These are phyloP conservation scores for Saccharomyces kudriavzevii DNA, from an alignment of 805 yeast genomes.

Conservation along the genomic window DNA sequence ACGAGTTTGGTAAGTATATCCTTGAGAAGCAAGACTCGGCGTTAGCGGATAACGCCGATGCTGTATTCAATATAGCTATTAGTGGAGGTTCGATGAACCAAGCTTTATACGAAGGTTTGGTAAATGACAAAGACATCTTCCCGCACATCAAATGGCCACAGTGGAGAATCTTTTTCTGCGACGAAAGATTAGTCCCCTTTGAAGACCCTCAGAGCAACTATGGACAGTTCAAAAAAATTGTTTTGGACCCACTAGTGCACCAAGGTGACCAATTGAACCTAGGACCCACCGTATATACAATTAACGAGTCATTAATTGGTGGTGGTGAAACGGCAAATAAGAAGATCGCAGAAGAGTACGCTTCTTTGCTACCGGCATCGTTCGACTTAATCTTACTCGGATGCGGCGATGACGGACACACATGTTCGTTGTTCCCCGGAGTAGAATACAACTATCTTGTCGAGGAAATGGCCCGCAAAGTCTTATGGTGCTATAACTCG, in stretches of 20 bases:
- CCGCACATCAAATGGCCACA: conserved; percentile 50
- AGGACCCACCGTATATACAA: conserved; percentile 55
- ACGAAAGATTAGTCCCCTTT: conserved; percentile 80
- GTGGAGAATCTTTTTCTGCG: conserved; percentile 79
- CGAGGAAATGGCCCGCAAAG: conserved; percentile 38
- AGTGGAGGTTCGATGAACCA: conserved; percentile 85
- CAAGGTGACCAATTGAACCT: conserved; percentile 32
- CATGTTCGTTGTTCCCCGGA: conserved; percentile 83
- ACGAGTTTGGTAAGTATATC: conserved; percentile 54
- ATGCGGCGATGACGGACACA: conserved; percentile 91
- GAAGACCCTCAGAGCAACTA: conserved; percentile 76
- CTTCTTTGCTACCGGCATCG: conserved; percentile 40
- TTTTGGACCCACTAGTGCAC: conserved; percentile 41
- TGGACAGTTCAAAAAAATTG: conserved; percentile 60
- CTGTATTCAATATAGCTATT: conserved; percentile 61
- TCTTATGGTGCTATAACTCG: conserved; percentile 62
- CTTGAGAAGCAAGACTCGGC: conserved; percentile 53
- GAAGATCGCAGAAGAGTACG: conserved; percentile 56
- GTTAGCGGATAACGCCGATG: conserved; percentile 31
- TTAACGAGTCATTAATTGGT: conserved; percentile 52
- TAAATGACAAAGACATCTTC: conserved; percentile 42
- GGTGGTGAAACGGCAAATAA: conserved; percentile 44
- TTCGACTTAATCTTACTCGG: conserved; percentile 69
- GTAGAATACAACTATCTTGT: conserved; percentile 44
- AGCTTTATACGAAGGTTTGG: conserved; percentile 53